Evolutionary conservation across 805 yeast genomes (phyloP), one percentile per base, ranked within the genome.

Genomic region (Priceomyces fermenticarens): DNA sequence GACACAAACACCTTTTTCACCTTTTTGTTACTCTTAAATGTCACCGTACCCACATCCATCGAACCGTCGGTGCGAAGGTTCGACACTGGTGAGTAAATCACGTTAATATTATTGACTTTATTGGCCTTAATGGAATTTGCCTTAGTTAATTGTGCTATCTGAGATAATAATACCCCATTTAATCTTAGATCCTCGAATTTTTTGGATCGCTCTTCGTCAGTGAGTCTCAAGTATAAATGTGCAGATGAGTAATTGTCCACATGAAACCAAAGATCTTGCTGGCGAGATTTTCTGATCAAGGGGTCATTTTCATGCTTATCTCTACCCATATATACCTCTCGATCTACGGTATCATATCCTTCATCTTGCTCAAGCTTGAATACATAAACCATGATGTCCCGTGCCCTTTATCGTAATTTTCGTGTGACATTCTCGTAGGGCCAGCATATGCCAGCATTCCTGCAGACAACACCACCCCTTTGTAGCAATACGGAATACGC

Each of bases 21-120:
- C 38, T 65, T 62, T 45, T 74, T 77, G 2, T 70, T 72, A 43
- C 82, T 79, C 42, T 81, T 76, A 60, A 85, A 86, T 1, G 86
- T 77, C 5, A 86, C 95, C 37, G 88, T 87, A 3, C 95, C 95
- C 4, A 77, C 78, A 36, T 78, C 88, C 93, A 85, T 85, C 25
- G 77, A 76, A 10, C 82, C 83, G 38, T 78, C 78, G 48, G 83
- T 83, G 32, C 75, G 70, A 41, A 86, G 65, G 54, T 86, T 86
- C 17, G 74, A 70, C 73, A 87, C 86, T 0, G 90, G 88, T 0
- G 95, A 86, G 51, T 79, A 79, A 31, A 86, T 75, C 7, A 86
- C 75, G 2, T 83, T 78, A 43, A 85, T 68, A 50, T 81, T 81
- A 53, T 79, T 78, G 49, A 77, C 59, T 53, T 86, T 86, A 60